Base-by-base conservation (phyloP, 495 filamentous ascomycete genomes). In the Staphylotrichum tortipilum region DNA sequence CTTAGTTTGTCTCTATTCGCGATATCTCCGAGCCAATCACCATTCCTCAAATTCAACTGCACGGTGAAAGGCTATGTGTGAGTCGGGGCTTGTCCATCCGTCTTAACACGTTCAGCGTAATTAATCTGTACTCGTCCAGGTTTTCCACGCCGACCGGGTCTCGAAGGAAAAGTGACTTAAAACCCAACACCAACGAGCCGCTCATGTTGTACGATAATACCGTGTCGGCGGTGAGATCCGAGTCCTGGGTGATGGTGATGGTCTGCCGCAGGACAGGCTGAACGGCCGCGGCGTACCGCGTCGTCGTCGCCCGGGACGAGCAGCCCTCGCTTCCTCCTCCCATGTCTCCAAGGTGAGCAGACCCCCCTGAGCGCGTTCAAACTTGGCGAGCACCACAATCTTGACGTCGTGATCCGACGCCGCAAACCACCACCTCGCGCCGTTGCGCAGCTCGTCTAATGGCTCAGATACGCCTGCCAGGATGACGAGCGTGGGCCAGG, bases 401-500 rank as follows among this genome's bases (percentile, higher is more conserved):
- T 62, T 58, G 22, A 65, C 61, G 7, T 57, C 29, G 22, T 64
- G 63, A 19, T 57, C 28, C 19, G 64, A 67, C 31, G 61, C 47
- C 0, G 33, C 8, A 38, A 69, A 65, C 66, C 66, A 65, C 56
- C 56, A 65, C 38, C 41, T 49, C 43, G 58, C 61, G 52, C 61
- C 55, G n/a, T 49, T 33, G 14, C 49, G 52, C 4, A 69, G 39
- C 36, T 54, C 35, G 15, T 12, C 3, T 18, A 62, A 44, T 8
- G 62, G 56, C 41, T 65, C 50, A 1, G 60, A 59, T 29, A 47
- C 39, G 7, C 67, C 67, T 23, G 61, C 57, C 42, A 64, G 52
- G 17, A 70, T 58, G 17, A 68, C 56, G 9, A 68, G 49, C 14
- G 63, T 66, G 28, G 67, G 65, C 63, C 60, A 64, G 9, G 18